Evolutionary conservation across 2,329 filamentous ascomycete genomes (phyloP).

Genomic region (Scytalidium lignicola): DNA sequence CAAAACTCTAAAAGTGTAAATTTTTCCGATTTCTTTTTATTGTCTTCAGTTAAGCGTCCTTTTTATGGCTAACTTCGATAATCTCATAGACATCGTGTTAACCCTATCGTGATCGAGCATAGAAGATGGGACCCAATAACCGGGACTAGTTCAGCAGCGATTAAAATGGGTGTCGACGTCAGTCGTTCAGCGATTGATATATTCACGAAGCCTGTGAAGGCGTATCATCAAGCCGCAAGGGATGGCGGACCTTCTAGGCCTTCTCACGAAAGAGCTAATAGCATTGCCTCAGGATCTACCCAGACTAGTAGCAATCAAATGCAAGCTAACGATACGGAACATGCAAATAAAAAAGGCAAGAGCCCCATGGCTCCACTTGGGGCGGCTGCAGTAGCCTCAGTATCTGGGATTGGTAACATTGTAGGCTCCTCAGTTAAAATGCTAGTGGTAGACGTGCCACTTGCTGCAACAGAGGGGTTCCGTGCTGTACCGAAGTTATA

Average conservation of each 20-base stretch:
- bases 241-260: too few species aligned
- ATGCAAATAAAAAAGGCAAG: too few species aligned
- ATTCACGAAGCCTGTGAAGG: conserved; percentile 6
- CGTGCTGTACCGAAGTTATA: conserved; percentile 49
- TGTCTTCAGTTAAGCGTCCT: conserved; percentile 40
- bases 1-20: conserved; percentile 39
- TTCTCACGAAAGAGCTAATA: too few species aligned
- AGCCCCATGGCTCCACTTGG: neutral
- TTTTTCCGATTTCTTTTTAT: neutral
- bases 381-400: conserved; percentile 8
- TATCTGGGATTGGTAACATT: conserved; percentile 31
- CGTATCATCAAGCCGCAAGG: neutral
- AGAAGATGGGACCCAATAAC: conserved; percentile 31
- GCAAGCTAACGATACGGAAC: too few species aligned
- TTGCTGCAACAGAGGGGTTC: conserved; percentile 46
- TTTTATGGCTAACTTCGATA: conserved; percentile 33
- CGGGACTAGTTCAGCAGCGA: conserved; percentile 7
- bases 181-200: conserved; percentile 4
- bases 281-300: too few species aligned
- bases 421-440: conserved; percentile 28
- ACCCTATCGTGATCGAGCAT: conserved; percentile 25
- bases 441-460: conserved; percentile 40
- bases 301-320: too few species aligned
- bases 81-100: conserved; percentile 3
- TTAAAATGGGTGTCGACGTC: conserved; percentile 7